Conservation (phyloP, 768 basidiomycete species). For the Amyloporia xantha region DNA sequence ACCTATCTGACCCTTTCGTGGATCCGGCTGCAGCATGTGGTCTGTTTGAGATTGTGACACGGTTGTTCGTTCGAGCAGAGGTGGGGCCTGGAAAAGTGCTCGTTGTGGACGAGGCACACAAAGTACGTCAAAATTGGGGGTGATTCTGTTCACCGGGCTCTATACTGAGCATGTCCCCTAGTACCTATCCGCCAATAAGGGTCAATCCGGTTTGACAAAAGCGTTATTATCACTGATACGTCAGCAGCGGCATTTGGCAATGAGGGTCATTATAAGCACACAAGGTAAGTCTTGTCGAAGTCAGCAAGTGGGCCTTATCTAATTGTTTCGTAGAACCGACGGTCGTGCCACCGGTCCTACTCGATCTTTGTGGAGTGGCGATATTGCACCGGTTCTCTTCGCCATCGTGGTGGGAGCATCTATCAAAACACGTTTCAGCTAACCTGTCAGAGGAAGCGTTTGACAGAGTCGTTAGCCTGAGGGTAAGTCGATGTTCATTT, state of each 20-base stretch:
- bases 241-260: constrained; percentile 65
- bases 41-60: constrained; percentile 61
- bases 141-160: not conserved
- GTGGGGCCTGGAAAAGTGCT: constrained; percentile 61
- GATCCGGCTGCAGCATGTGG: constrained; percentile 62
- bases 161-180: constrained; percentile 18
- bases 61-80: constrained; percentile 56
- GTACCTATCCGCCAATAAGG: constrained; percentile 49
- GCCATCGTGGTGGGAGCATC: constrained; percentile 68
- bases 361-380: constrained; percentile 59
- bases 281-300: constrained; percentile 39
- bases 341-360: constrained; percentile 57
- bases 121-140: constrained; percentile 37
- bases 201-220: constrained; percentile 48
- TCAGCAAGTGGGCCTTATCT: not conserved
- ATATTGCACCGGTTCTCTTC: constrained; percentile 75
- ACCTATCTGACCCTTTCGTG: constrained; percentile 69
- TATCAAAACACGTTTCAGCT: constrained; percentile 60
- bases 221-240: constrained; percentile 53
- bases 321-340: constrained; percentile 49
- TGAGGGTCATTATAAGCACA: constrained; percentile 69
- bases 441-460: constrained; percentile 57
- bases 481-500: no score
- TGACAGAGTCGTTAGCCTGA: constrained; percentile 55
- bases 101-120: constrained; percentile 72